phyloP scores from a whole-genome alignment of 2,329 filamentous ascomycete species.

The Colletotrichum chrysophilum region DNA sequence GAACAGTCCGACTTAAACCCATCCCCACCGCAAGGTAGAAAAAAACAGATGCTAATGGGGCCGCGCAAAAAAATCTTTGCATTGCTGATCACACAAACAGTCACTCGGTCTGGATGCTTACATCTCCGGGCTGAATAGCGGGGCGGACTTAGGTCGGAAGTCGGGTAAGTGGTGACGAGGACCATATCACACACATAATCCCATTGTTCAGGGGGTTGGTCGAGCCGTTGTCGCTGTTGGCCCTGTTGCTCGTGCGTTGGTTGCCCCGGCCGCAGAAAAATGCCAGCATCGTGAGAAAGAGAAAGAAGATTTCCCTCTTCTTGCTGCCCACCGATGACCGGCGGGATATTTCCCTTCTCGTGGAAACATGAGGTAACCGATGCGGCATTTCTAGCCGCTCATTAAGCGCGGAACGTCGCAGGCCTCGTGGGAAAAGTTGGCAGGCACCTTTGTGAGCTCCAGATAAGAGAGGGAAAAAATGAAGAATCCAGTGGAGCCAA shows the following conservation, averaged over 20 bases:
- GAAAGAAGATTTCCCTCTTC: not conserved
- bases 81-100: not conserved
- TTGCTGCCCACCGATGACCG: not conserved
- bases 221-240: not conserved
- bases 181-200: not conserved
- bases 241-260: not conserved
- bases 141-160: slow-evolving; percentile 1
- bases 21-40: not conserved
- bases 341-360: not conserved
- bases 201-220: not conserved
- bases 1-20: not conserved
- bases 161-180: not conserved
- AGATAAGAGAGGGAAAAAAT: not conserved
- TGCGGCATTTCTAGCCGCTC: not conserved
- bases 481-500: not conserved
- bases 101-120: not conserved
- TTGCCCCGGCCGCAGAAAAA: not conserved
- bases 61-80: not conserved
- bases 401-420: not conserved
- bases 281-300: not conserved
- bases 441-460: not conserved
- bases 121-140: not conserved
- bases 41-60: not conserved
- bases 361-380: slow-evolving; percentile 3
- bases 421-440: not conserved